phyloP scores from a whole-genome alignment of 2,329 filamentous ascomycete genomes.

The Aspergillus calidoustus region DNA sequence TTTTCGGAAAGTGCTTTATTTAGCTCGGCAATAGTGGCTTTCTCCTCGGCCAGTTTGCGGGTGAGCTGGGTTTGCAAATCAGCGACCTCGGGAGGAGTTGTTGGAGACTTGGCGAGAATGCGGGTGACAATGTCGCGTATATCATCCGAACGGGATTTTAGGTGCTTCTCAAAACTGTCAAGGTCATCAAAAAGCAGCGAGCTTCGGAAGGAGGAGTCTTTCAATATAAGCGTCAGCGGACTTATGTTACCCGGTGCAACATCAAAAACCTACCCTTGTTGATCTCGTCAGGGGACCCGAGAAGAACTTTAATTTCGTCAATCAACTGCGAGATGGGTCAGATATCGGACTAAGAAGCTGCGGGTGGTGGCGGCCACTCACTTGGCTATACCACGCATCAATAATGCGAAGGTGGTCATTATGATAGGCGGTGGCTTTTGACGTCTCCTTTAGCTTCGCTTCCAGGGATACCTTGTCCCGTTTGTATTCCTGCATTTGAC shows the following conservation, averaged over 20 bases:
- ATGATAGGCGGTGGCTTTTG: conserved; percentile 78
- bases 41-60: conserved; percentile 77
- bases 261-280: conserved; percentile 34
- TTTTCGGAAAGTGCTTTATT: conserved; percentile 79
- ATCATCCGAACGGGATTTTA: conserved; percentile 73
- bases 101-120: conserved; percentile 59
- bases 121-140: conserved; percentile 76
- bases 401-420: conserved; percentile 91
- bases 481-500: conserved; percentile 98
- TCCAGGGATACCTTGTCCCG: conserved; percentile 84
- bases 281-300: conserved; percentile 36
- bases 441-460: conserved; percentile 76
- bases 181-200: conserved; percentile 60
- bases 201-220: conserved; percentile 51
- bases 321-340: conserved; percentile 41
- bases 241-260: not conserved
- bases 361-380: conserved; percentile 49
- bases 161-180: conserved; percentile 74
- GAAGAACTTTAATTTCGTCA: conserved; percentile 52
- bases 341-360: not conserved
- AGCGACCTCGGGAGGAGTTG: conserved; percentile 68
- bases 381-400: conserved; percentile 94
- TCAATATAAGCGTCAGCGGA: conserved; percentile 19
- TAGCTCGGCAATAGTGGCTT: conserved; percentile 75
- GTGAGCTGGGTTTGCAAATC: conserved; percentile 77